A percentile compares a stretch with the other conserved stretches of the same genome.
phyloP scores from a whole-genome alignment of 495 filamentous ascomycete species.

The Neurospora sp. region DNA sequence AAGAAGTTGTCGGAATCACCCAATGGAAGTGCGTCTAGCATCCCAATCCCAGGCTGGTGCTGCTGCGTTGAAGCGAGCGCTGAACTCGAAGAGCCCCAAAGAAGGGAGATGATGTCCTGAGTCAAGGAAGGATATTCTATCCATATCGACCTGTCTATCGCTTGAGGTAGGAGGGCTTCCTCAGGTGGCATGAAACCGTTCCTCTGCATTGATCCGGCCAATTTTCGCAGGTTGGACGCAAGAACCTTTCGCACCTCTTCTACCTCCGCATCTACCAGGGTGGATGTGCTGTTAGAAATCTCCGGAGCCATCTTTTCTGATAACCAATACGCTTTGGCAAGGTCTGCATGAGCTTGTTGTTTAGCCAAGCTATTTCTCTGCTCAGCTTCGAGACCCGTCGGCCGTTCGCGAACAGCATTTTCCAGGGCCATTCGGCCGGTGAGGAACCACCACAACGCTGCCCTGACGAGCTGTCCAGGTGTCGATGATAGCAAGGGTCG shows the following conservation, averaged over 20 bases:
- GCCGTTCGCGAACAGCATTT: constrained; percentile 51
- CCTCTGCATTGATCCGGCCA: constrained; percentile 72
- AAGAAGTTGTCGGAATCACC: constrained; percentile 61
- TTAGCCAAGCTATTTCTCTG: constrained; percentile 32
- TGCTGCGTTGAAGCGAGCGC: constrained; percentile 29
- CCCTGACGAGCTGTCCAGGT: constrained; percentile 56
- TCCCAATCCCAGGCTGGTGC: constrained; percentile 28
- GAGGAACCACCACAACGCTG: constrained; percentile 81
- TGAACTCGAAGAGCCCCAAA: constrained; percentile 51
- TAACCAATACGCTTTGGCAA: constrained; percentile 80
- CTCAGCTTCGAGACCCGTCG: constrained; percentile 34
- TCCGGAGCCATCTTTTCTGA: constrained; percentile 55
- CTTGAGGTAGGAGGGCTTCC: constrained; percentile 52
- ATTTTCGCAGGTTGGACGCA: constrained; percentile 53
- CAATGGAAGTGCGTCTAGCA: constrained; percentile 61
- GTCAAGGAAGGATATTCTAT: constrained; percentile 59
- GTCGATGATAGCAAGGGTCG: constrained; percentile 50
- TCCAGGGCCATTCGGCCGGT: constrained; percentile 66
- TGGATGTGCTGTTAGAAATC: constrained; percentile 24
- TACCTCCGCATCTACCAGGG: constrained; percentile 27
- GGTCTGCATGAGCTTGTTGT: constrained; percentile 64
- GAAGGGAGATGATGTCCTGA: constrained; percentile 52
- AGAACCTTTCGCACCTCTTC: constrained; percentile 46
- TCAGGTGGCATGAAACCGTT: constrained; percentile 64
- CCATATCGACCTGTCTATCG: constrained; percentile 67